A percentile compares a stretch with the other conserved stretches of the same genome.
Evolutionary conservation across 352 stramenopile genomes (phyloP).

Genomic region (Phytophthora vignae): DNA sequence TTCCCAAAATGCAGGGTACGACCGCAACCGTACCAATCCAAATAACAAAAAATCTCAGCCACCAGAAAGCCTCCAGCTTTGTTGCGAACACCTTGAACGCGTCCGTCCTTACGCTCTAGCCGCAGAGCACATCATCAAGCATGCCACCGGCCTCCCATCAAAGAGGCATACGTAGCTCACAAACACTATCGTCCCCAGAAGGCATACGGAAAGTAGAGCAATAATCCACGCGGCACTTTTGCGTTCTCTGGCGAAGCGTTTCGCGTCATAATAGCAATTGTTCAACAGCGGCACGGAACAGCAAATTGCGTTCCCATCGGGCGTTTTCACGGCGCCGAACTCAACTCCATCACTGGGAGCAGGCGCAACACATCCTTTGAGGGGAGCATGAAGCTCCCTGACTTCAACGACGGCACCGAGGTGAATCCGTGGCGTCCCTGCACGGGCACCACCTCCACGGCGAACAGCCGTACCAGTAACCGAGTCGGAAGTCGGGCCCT

Average conservation of each 20-base stretch:
- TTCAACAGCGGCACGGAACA: too few species aligned
- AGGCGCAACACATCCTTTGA: not conserved
- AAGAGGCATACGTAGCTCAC: not conserved
- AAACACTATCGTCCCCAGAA: not conserved
- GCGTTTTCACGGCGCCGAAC: too few species aligned
- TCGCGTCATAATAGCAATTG: too few species aligned
- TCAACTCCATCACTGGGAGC: too few species aligned
- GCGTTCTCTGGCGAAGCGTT: not conserved
- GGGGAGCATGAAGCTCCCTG: not conserved
- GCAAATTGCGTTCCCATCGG: too few species aligned
- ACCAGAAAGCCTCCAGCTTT: too few species aligned
- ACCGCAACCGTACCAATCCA: not conserved
- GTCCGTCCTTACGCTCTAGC: not conserved
- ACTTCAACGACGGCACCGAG: not conserved
- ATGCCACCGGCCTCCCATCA: not conserved
- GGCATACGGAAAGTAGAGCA: not conserved
- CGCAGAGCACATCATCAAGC: not conserved
- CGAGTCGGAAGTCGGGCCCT: not conserved
- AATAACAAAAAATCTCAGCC: not conserved
- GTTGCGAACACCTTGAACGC: too few species aligned
- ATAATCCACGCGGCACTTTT: not conserved
- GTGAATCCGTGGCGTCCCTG: not conserved
- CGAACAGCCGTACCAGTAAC: too few species aligned
- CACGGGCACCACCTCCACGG: not conserved
- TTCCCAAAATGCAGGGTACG: not conserved